Conservation (phyloP, 345 rosid genomes). For the Eucalyptus curtisii region DNA sequence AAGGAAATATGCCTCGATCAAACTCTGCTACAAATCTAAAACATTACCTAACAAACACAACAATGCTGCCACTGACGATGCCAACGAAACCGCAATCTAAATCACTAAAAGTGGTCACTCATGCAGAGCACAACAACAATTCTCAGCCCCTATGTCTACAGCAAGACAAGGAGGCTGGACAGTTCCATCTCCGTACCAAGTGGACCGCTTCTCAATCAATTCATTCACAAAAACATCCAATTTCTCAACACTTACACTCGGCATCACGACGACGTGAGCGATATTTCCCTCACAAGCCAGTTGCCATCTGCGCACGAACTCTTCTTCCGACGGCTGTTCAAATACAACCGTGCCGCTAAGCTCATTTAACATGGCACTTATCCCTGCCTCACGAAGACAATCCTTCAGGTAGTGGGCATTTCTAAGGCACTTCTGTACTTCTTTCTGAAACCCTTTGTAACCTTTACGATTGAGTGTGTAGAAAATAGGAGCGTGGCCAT, state of each 20-base stretch:
- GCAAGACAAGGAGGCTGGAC: conserved; percentile 51
- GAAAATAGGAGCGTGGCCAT: conserved; percentile 94
- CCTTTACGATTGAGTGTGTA: conserved; percentile 85
- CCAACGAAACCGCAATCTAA: neutral
- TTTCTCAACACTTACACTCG: conserved; percentile 62
- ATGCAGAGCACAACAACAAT: conserved; percentile 58
- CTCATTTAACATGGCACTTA: conserved; percentile 87
- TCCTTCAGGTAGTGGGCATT: conserved; percentile 85
- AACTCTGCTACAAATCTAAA: neutral
- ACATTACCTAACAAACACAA: neutral
- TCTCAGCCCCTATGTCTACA: conserved; percentile 44
- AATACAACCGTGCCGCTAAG: conserved; percentile 93
- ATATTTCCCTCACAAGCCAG: conserved; percentile 84
- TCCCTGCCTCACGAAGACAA: conserved; percentile 43
- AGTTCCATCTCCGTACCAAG: conserved; percentile 44
- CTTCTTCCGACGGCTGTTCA: conserved; percentile 85
- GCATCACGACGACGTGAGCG: conserved; percentile 95
- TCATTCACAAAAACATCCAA: conserved; percentile 64
- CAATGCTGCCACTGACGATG: fast-evolving
- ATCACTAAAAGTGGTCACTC: conserved; percentile 9
- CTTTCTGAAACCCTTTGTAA: conserved; percentile 86
- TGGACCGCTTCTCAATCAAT: conserved; percentile 30
- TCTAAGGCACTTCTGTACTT: conserved; percentile 85
- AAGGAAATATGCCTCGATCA: neutral
- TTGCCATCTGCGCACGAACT: conserved; percentile 85